Evolutionary conservation across 2,329 filamentous ascomycete genomes (phyloP).

Genomic region (Camillea tinctor): DNA sequence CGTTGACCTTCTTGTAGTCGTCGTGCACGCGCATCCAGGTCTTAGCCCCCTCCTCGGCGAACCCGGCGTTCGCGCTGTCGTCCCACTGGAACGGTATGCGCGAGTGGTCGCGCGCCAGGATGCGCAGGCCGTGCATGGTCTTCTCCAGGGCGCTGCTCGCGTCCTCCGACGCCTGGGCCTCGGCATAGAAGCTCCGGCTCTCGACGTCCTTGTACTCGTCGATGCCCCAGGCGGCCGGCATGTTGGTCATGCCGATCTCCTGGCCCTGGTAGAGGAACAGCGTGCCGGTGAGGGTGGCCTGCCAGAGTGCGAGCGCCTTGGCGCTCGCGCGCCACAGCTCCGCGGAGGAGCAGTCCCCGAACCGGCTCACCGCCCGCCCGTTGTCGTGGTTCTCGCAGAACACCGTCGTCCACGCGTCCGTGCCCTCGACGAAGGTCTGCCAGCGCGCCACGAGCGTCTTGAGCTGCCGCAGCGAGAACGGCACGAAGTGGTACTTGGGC

Average conservation of each 20-base stretch:
- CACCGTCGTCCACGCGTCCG: conserved; percentile 52
- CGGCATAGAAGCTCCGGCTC: conserved; percentile 49
- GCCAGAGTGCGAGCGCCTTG: conserved; percentile 53
- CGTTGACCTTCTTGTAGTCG: conserved; percentile 56
- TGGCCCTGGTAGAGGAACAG: conserved; percentile 61
- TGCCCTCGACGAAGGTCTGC: neutral
- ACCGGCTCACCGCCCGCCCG: conserved; percentile 55
- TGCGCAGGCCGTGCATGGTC: conserved; percentile 52
- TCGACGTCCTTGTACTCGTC: conserved; percentile 56
- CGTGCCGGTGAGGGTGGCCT: conserved; percentile 50
- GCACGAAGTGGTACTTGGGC: conserved; percentile 49
- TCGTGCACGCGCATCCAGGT: conserved; percentile 71
- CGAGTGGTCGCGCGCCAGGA: conserved; percentile 62
- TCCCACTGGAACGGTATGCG: conserved; percentile 69
- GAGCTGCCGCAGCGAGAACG: conserved; percentile 37
- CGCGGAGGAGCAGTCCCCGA: conserved; percentile 43
- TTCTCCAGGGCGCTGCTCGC: conserved; percentile 38
- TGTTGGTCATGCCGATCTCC: conserved; percentile 61
- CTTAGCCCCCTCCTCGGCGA: conserved; percentile 41
- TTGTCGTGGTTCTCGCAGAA: conserved; percentile 67
- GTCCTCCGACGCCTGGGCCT: conserved; percentile 38
- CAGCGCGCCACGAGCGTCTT: neutral
- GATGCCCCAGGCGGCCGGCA: conserved; percentile 49
- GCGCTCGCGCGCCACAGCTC: conserved; percentile 40
- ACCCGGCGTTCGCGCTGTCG: conserved; percentile 56